Evolutionary conservation across 2,329 filamentous ascomycete genomes (phyloP).

Genomic region (Dryadomyces sulphureus): DNA sequence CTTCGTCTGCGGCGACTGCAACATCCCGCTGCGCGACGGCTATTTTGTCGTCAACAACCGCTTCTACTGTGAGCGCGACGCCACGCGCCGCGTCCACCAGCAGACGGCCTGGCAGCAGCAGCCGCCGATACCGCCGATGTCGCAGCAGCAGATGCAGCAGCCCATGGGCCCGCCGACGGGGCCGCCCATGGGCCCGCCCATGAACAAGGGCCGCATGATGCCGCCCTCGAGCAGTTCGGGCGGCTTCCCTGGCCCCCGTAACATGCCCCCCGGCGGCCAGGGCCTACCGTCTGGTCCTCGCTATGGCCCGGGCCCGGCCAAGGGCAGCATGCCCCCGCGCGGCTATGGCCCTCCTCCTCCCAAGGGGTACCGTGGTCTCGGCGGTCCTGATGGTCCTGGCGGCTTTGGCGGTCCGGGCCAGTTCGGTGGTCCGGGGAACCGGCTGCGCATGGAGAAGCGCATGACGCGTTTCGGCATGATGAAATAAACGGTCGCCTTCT

Average conservation of each 20-base stretch:
- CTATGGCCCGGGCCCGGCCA: not conserved
- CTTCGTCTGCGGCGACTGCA: slow-evolving; percentile 72
- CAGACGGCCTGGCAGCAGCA: not conserved
- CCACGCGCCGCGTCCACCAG: slow-evolving; percentile 37
- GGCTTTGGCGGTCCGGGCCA: too few relatives aligned
- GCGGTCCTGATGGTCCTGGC: not conserved
- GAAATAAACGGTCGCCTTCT: slow-evolving; percentile 6
- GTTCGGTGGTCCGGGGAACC: slow-evolving; percentile 19
- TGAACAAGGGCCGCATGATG: not conserved
- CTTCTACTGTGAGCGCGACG: slow-evolving; percentile 79
- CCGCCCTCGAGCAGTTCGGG: not conserved
- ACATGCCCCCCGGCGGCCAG: not conserved
- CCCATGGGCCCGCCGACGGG: not conserved
- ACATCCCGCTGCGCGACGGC: slow-evolving; percentile 58
- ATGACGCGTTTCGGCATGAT: slow-evolving; percentile 47
- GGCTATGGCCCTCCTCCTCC: slow-evolving; percentile 20
- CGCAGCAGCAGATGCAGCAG: not conserved
- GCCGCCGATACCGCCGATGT: not conserved
- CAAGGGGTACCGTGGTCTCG: not conserved
- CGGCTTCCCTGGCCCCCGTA: not conserved
- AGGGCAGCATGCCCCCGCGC: slow-evolving; percentile 4
- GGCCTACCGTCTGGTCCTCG: not conserved
- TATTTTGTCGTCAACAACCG: slow-evolving; percentile 79
- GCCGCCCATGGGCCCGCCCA: not conserved
- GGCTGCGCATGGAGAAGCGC: slow-evolving; percentile 44